phyloP scores from a whole-genome alignment of 1,284 basidiomycete genomes.

The Ustilago curta region DNA sequence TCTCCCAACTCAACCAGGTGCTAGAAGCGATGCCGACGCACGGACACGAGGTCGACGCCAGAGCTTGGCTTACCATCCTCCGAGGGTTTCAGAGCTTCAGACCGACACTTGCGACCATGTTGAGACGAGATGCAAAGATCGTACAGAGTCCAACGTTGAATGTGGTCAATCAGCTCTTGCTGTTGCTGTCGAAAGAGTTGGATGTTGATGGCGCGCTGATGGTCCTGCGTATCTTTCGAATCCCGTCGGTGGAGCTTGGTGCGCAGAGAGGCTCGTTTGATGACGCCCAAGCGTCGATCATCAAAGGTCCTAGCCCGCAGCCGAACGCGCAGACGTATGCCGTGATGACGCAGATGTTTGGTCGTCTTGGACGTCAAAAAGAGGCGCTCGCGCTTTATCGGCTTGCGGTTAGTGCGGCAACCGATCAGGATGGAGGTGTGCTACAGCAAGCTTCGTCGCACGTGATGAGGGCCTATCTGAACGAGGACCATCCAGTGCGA shows the following conservation, averaged over 20 bases:
- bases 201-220: slow-evolving; percentile 32
- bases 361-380: slow-evolving; percentile 16
- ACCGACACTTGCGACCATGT: slow-evolving; percentile 29
- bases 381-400: slow-evolving; percentile 29
- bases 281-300: neutral
- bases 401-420: neutral
- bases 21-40: slow-evolving; percentile 37
- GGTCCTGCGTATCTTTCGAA: slow-evolving; percentile 38
- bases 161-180: slow-evolving; percentile 32
- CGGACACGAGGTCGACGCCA: slow-evolving; percentile 31
- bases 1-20: slow-evolving; percentile 38
- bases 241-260: slow-evolving; percentile 12
- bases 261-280: too few relatives aligned
- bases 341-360: slow-evolving; percentile 23
- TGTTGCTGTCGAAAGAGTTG: slow-evolving; percentile 15
- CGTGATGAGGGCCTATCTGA: slow-evolving; percentile 39
- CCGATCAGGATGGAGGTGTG: neutral
- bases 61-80: slow-evolving; percentile 45
- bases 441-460: slow-evolving; percentile 14
- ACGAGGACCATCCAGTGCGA: slow-evolving; percentile 16
- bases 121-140: slow-evolving; percentile 28
- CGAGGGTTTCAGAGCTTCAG: slow-evolving; percentile 38
- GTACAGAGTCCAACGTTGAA: slow-evolving; percentile 36
- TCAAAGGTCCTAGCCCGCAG: slow-evolving; percentile 25
- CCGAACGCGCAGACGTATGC: slow-evolving; percentile 28